These are phyloP conservation scores for Cordyceps javanica DNA, from an alignment of 2,329 filamentous ascomycete genomes.

Conservation along the genomic window DNA sequence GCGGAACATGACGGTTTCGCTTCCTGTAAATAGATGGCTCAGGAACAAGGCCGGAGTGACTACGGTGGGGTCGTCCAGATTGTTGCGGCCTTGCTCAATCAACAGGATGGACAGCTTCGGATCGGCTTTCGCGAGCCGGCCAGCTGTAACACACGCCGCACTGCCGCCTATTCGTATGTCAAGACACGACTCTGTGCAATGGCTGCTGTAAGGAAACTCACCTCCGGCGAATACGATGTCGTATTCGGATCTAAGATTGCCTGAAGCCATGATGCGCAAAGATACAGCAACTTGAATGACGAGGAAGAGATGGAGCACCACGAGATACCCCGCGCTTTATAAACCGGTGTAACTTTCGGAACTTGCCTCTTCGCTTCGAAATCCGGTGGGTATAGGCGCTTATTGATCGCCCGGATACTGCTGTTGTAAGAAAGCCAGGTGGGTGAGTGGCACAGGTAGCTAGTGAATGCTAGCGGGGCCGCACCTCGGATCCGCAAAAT, in stretches of 20 bases:
- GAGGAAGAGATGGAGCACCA: neutral
- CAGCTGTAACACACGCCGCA: conserved; percentile 22
- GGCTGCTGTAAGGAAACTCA: neutral
- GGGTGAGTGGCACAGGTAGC: too few species aligned
- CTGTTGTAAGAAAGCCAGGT: too few species aligned
- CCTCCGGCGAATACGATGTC: conserved; percentile 21
- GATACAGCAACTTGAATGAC: neutral
- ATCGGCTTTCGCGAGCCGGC: conserved; percentile 21
- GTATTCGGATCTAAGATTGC: conserved; percentile 14
- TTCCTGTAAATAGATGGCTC: conserved; percentile 17
- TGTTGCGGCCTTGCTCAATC: conserved; percentile 24
- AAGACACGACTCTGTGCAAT: neutral
- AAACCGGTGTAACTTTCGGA: neutral
- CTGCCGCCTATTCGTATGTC: conserved; percentile 17
- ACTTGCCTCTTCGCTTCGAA: neutral
- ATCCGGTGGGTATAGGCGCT: neutral
- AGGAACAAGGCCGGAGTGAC: conserved; percentile 19
- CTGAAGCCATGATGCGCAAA: neutral
- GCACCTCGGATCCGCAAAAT: neutral
- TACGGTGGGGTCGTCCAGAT: conserved; percentile 21
- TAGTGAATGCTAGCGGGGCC: neutral
- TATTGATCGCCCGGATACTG: neutral
- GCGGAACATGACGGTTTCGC: conserved; percentile 20
- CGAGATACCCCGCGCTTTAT: neutral
- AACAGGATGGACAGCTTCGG: conserved; percentile 22